Percentiles rank a stretch among this genome's conserved stretches.
Evolutionary conservation across 1,284 basidiomycete species (phyloP).

Genomic region (Cryptococcus sp.): DNA sequence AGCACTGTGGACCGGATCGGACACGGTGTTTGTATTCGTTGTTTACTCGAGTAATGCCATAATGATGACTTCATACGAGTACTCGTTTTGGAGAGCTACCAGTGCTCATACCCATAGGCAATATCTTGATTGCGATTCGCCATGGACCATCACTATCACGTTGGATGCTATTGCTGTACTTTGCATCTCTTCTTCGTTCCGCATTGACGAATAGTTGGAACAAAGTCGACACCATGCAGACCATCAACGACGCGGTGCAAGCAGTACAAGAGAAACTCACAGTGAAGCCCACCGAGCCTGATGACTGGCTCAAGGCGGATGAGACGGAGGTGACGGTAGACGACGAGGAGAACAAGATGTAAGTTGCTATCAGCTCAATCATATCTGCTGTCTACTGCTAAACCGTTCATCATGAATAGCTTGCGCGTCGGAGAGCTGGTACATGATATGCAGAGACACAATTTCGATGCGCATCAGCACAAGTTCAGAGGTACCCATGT

Average conservation of each 20-base stretch:
- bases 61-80: too few relatives aligned
- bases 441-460: conserved; percentile 20
- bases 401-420: neutral
- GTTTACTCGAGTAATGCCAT: too few relatives aligned
- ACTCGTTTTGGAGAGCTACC: too few relatives aligned
- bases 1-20: too few relatives aligned
- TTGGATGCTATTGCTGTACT: too few relatives aligned
- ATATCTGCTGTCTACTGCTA: neutral
- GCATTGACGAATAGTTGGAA: too few relatives aligned
- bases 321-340: conserved; percentile 12
- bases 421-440: conserved; percentile 21
- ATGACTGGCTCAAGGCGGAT: conserved; percentile 20
- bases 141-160: too few relatives aligned
- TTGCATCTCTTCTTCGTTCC: too few relatives aligned
- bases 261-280: conserved; percentile 10
- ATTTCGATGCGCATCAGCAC: conserved; percentile 27
- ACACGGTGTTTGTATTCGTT: too few relatives aligned
- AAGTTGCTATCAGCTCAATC: neutral
- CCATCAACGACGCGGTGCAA: conserved; percentile 14
- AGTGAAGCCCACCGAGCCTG: conserved; percentile 17
- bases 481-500: conserved; percentile 26
- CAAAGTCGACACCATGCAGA: conserved; percentile 7
- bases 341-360: conserved; percentile 24
- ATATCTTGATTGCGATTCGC: too few relatives aligned
- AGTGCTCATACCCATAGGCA: too few relatives aligned